Percentiles rank a stretch among this genome's conserved stretches.
phyloP scores from a whole-genome alignment of 805 yeast species.

The Lipomyces sp. region DNA sequence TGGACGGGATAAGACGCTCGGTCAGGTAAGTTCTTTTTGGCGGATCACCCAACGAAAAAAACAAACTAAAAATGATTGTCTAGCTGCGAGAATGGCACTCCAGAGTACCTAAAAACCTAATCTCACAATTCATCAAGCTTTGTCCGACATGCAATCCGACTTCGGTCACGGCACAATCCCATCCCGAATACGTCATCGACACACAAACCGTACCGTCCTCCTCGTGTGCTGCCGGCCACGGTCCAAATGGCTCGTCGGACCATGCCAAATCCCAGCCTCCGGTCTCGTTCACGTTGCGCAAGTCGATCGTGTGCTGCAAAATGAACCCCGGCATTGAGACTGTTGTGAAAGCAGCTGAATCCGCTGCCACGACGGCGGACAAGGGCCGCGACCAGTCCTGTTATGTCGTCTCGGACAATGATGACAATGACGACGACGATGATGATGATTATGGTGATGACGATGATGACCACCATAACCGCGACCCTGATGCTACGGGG shows the following conservation, averaged over 20 bases:
- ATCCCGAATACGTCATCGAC: conserved; percentile 53
- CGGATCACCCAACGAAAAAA: too few relatives aligned
- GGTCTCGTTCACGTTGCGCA: conserved; percentile 8
- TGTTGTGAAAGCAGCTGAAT: conserved; percentile 6
- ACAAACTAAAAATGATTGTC: neutral
- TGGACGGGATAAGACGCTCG: conserved; percentile 36
- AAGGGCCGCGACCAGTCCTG: neutral
- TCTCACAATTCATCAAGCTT: conserved; percentile 35
- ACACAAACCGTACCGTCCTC: neutral
- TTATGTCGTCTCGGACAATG: neutral
- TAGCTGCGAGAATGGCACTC: conserved; percentile 33
- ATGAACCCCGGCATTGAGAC: conserved; percentile 9
- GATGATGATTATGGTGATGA: neutral
- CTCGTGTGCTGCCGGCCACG: too few relatives aligned
- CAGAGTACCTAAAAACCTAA: conserved; percentile 36
- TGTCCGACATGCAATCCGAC: conserved; percentile 49
- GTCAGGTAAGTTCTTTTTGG: conserved; percentile 13
- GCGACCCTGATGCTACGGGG: neutral
- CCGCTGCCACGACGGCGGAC: conserved; percentile 7
- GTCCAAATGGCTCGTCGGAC: neutral
- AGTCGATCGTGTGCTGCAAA: conserved; percentile 15
- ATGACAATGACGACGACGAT: neutral
- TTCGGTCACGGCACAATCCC: conserved; percentile 75
- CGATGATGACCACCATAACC: neutral
- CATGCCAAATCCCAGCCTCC: neutral